A percentile compares a stretch with the other conserved stretches of the same genome.
phyloP scores from a whole-genome alignment of 2,329 filamentous ascomycete genomes.

The Coniochaeta prunicola region DNA sequence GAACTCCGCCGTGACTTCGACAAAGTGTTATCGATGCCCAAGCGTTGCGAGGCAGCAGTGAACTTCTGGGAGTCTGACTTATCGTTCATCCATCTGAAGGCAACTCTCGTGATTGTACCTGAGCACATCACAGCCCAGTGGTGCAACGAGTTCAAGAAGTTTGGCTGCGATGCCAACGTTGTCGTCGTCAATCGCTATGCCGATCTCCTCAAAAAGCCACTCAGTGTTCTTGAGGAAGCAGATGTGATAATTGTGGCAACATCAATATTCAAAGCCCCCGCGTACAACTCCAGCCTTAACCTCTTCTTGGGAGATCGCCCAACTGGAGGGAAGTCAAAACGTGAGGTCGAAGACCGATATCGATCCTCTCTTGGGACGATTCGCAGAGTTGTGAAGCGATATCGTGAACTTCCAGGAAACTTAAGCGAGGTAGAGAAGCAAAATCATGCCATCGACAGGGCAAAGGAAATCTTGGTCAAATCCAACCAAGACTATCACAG shows the following conservation, averaged over 20 bases:
- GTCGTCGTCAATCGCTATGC: conserved; percentile 15
- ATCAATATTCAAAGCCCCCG: conserved; percentile 12
- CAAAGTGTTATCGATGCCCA: conserved; percentile 6
- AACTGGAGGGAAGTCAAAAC: background rate
- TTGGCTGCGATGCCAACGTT: conserved; percentile 17
- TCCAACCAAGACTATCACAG: conserved; percentile 7
- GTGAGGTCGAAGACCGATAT: background rate
- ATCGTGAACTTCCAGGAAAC: background rate
- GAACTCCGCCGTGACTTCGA: conserved; percentile 18
- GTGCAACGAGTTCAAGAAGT: conserved; percentile 23
- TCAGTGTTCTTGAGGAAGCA: conserved; percentile 17
- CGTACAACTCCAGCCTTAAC: conserved; percentile 4
- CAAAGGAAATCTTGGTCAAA: conserved; percentile 5
- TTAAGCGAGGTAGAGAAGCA: background rate
- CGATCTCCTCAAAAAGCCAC: conserved; percentile 6
- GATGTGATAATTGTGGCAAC: conserved; percentile 31
- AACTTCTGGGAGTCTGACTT: background rate
- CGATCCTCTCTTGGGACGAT: background rate
- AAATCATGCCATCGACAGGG: background rate
- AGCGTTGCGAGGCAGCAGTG: conserved; percentile 5
- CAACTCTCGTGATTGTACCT: conserved; percentile 32
- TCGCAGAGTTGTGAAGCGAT: background rate
- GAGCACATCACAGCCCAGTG: conserved; percentile 32
- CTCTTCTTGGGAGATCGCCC: background rate
- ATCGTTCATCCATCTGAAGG: conserved; percentile 21